Evolutionary conservation across 305 asterid species (phyloP), one percentile per base, ranked within the genome.

Genomic region (Fraxinus angustifolia): DNA sequence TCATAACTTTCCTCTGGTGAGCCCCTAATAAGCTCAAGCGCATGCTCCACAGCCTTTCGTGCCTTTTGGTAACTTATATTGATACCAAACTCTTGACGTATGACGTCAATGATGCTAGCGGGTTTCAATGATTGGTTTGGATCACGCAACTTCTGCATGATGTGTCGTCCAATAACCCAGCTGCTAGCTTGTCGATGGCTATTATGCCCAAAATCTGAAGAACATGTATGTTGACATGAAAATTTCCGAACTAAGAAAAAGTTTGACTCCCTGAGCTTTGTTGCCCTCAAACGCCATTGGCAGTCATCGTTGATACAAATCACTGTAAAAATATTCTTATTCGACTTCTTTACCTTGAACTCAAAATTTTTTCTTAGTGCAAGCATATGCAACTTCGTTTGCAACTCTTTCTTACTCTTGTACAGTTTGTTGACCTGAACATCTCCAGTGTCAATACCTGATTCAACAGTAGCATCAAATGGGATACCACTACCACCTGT

Each of bases 301-400:
- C 76, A 72, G 26, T 72, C 26, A 33, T 72, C 76, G 2, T 72
- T 35, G 14, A 72, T 35, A 72, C 38, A 72, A 4, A 72, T 35
- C 19, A 72, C 45, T 31, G 42, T 14, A 72, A 72, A 31, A 17
- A 72, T 17, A 31, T 33, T 31, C 76, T 72, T 72, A 33, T 72
- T 72, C 4, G 76, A 72, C 76, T 72, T 72, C 45, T 72, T 72
- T 30, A 30, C 76, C 48, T 72, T 72, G 26, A 72, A 72, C 30
- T 72, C 76, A 16, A 60, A 60, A 60, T 60, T 60, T 21, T 60
- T 60, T 60, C 71, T 60, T 7, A 60, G 71, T 21, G 71, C 76
- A 72, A 72, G 76, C 76, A 72, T 72, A 21, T 72, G 76, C 26
- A 72, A 72, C 76, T 72, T 72, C 1, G 76, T 31, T 16, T 72